phyloP scores from a whole-genome alignment of 2,329 filamentous ascomycete genomes.

The Aureobasidium zeae region DNA sequence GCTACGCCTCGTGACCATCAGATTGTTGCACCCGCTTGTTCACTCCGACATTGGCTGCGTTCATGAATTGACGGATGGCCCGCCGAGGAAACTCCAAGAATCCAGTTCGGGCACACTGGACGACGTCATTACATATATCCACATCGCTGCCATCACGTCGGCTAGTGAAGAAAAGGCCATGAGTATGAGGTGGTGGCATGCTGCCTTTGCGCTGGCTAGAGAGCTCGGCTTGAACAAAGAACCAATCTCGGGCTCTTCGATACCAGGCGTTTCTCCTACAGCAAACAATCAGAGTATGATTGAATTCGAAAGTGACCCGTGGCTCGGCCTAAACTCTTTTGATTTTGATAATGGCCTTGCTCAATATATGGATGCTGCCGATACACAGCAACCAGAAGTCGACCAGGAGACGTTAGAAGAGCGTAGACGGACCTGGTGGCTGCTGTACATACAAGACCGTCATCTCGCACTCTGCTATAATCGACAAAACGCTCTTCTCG shows the following conservation, averaged over 20 bases:
- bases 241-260: constrained; percentile 10
- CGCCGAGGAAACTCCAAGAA: constrained; percentile 2
- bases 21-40: constrained; percentile 9
- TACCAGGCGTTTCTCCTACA: constrained; percentile 13
- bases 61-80: constrained; percentile 9
- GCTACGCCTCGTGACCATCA: constrained; percentile 11
- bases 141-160: constrained; percentile 15
- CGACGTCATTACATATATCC: constrained; percentile 14
- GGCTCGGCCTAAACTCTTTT: constrained; percentile 13
- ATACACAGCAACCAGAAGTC: neutral
- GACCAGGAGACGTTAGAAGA: constrained; percentile 14
- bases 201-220: constrained; percentile 13
- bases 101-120: constrained; percentile 13
- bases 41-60: constrained; percentile 13
- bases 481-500: constrained; percentile 11
- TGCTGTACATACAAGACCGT: constrained; percentile 14
- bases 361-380: constrained; percentile 13
- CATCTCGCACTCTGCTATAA: constrained; percentile 15
- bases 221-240: constrained; percentile 15
- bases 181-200: constrained; percentile 16
- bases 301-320: constrained; percentile 15
- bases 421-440: constrained; percentile 13
- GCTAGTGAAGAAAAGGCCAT: constrained; percentile 15
- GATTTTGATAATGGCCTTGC: constrained; percentile 14
- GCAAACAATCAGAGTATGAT: constrained; percentile 15